Conservation (phyloP, 441 rosid species). For the Omphalea diandra region DNA sequence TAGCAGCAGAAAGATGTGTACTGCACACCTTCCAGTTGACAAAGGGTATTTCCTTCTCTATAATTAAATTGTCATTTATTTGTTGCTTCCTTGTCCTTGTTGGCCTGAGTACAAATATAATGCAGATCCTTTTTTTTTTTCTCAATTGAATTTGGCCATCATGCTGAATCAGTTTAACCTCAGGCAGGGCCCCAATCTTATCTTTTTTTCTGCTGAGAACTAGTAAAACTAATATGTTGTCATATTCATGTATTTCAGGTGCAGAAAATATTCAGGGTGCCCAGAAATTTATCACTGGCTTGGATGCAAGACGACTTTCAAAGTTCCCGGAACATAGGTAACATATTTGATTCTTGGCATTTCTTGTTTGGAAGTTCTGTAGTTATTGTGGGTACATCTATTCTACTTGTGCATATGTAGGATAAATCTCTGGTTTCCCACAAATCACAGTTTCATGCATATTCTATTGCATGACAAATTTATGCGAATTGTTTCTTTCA, state of each 20-base stretch:
- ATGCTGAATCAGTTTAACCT: neutral
- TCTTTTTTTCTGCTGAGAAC: neutral
- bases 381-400: too few species aligned
- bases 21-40: slow-evolving; percentile 81
- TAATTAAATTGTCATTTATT: neutral
- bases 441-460: too few species aligned
- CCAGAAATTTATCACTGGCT: slow-evolving; percentile 90
- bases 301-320: slow-evolving; percentile 92
- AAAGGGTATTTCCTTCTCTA: slow-evolving; percentile 54
- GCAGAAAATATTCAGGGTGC: slow-evolving; percentile 79
- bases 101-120: neutral
- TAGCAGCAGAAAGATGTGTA: slow-evolving; percentile 95
- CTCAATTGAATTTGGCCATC: neutral
- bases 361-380: too few species aligned
- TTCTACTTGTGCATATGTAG: too few species aligned
- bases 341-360: too few species aligned
- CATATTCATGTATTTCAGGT: slow-evolving; percentile 41
- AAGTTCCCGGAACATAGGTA: slow-evolving; percentile 83
- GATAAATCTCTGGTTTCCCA: too few species aligned
- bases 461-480: too few species aligned
- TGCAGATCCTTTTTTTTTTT: too few species aligned
- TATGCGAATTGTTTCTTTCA: too few species aligned
- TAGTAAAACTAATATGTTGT: neutral
- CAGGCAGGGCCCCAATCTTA: neutral
- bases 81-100: neutral